These are phyloP conservation scores for Talaromyces sp. DNA, from an alignment of 2,329 filamentous ascomycete genomes.

Conservation along the genomic window DNA sequence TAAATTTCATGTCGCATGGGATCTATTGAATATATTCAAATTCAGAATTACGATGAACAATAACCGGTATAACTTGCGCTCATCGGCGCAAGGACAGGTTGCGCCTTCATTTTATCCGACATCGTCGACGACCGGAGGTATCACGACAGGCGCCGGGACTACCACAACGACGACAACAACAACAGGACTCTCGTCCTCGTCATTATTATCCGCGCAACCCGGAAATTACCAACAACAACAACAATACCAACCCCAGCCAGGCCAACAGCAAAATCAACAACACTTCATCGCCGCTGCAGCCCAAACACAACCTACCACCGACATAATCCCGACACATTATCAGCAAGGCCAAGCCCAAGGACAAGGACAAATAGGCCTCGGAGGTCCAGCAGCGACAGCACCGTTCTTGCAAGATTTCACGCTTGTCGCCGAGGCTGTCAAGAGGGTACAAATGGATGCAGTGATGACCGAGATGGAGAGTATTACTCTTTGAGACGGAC, in stretches of 20 bases:
- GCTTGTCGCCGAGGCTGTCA: constrained; percentile 85
- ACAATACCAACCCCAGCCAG: not conserved
- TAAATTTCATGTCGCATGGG: not conserved
- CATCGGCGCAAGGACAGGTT: constrained; percentile 1
- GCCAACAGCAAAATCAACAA: constrained; percentile 1
- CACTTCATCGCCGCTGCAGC: not conserved
- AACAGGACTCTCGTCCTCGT: not conserved
- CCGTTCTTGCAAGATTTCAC: constrained; percentile 75
- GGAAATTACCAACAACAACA: not conserved
- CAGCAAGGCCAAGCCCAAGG: constrained; percentile 19
- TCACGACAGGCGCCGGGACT: not conserved
- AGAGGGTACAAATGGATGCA: constrained; percentile 84
- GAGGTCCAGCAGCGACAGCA: constrained; percentile 43
- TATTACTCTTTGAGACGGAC: constrained; percentile 28
- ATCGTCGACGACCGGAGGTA: not conserved
- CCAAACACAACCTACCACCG: not conserved
- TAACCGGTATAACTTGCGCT: constrained; percentile 14
- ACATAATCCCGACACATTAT: constrained; percentile 11
- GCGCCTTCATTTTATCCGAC: constrained; percentile 6
- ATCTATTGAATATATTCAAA: no score
- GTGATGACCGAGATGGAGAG: constrained; percentile 75
- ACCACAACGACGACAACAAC: not conserved
- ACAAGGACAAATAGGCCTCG: constrained; percentile 23
- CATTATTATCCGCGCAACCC: not conserved
- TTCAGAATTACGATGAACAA: constrained; percentile 1